Evolutionary conservation across 176 grass and related monocot species (phyloP).

Genomic region (Oryza australiensis): DNA sequence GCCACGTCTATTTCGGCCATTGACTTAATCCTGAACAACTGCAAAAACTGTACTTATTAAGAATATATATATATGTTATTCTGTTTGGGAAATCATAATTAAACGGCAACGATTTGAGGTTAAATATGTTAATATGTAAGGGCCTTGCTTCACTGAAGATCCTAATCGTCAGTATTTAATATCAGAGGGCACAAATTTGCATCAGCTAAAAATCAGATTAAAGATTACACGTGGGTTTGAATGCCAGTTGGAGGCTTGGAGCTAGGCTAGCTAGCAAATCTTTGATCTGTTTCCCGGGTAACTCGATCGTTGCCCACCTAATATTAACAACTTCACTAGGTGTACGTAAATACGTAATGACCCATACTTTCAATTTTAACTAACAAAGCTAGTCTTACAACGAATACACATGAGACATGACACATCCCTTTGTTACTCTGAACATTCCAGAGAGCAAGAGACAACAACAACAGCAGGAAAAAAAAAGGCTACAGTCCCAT

Average conservation of each 20-base stretch:
- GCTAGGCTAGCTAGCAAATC: neutral
- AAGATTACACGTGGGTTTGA: neutral
- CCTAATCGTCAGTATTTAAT: too few relatives aligned
- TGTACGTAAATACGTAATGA: neutral
- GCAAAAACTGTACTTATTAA: neutral
- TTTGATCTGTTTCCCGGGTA: neutral
- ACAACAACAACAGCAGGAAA: too few relatives aligned
- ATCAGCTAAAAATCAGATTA: neutral
- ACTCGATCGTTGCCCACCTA: neutral
- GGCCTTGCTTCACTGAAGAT: neutral
- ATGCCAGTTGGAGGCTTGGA: neutral
- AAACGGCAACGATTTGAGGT: neutral
- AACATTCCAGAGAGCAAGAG: neutral
- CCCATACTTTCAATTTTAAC: neutral
- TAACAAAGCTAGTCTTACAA: neutral
- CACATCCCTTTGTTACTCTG: neutral
- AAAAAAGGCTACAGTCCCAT: neutral
- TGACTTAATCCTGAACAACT: conserved; percentile 24
- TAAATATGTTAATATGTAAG: neutral
- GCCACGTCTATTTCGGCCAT: conserved; percentile 11
- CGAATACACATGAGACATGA: neutral
- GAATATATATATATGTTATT: neutral
- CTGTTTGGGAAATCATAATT: neutral
- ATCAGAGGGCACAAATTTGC: too few relatives aligned
- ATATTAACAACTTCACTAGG: neutral